phyloP scores from a whole-genome alignment of 2,329 filamentous ascomycete genomes.

The Phialocephala subalpina region DNA sequence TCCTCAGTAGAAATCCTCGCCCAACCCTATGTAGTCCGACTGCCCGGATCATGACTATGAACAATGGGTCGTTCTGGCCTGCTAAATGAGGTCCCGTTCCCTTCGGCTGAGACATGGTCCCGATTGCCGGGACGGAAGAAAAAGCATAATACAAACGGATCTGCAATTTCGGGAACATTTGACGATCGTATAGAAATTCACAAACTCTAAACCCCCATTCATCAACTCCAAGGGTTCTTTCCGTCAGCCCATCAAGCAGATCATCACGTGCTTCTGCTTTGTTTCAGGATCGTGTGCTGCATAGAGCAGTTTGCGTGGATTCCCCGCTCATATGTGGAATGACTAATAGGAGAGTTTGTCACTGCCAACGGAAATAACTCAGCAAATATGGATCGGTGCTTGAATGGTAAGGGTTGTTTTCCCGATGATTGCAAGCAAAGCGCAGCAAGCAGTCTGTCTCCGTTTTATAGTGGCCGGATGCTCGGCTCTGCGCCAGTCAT shows the following conservation, averaged over 20 bases:
- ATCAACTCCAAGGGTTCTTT: neutral
- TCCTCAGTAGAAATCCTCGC: neutral
- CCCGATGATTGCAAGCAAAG: neutral
- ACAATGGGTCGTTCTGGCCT: neutral
- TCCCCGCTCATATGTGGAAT: constrained; percentile 7
- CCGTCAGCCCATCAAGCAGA: neutral
- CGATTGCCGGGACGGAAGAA: neutral
- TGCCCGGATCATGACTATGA: neutral
- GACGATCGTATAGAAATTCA: neutral
- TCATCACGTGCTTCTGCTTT: neutral
- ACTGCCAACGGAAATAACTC: neutral
- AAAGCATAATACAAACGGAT: neutral
- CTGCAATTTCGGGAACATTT: neutral
- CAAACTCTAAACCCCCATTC: constrained; percentile 3
- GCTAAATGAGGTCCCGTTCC: neutral
- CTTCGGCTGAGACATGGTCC: constrained; percentile 2
- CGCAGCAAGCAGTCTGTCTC: neutral
- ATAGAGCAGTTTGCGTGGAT: constrained; percentile 14
- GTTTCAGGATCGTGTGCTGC: neutral
- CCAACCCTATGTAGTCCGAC: neutral
- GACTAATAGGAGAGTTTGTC: neutral
- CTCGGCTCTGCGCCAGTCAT: neutral
- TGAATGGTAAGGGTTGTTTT: constrained; percentile 4
- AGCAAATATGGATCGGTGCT: constrained; percentile 1
- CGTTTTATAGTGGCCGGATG: neutral